Evolutionary conservation across 2,329 filamentous ascomycete genomes (phyloP), one percentile per base, ranked within the genome.

Genomic region (Gnomoniopsis sp.): DNA sequence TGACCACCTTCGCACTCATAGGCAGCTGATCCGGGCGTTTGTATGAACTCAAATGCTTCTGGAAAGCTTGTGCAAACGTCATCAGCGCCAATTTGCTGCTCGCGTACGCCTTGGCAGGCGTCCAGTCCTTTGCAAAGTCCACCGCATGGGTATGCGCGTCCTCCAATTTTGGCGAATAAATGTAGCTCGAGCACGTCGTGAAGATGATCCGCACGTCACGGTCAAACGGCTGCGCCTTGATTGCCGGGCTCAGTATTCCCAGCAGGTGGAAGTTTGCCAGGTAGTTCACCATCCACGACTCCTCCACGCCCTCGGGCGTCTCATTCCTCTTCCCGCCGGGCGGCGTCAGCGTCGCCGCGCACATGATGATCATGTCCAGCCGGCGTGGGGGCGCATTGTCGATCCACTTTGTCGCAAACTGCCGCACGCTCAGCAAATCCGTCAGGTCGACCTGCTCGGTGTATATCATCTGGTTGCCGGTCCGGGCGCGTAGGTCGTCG

Each of bases 321-420:
- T 83, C 77, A 1, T 73, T 76, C 30, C 83, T 78, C 63, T 78
- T 75, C 6, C 82, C 79, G 1, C 87, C 89, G 12, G 82, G 83
- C 2, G 91, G 88, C 4, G 88, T 90, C 65, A 92, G 77, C 0
- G 88, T 88, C 48, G 89, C 89, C 11, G 88, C 95, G 72, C 92
- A 96, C 19, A 99, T 81, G 21, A 99, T 84, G 49, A 99, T 78
- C 86, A 93, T 93, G 72, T 99, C 95, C 7, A 99, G 78, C 50
- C 96, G 82, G 58, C 96, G 83, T 10, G 93, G 91, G 2, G 95
- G 93, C 22, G 90, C 85, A 72, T 97, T 98, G 73, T 99, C 93
- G 65, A 99, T 91, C 93, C 96, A 99, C 77, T 91, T 93, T 0
- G 95, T 99, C 14, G 95, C 95, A 71, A 99, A 99, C 63, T 88